Base-by-base conservation (phyloP, 345 rosid species). In the Zanthoxylum bungeanum region DNA sequence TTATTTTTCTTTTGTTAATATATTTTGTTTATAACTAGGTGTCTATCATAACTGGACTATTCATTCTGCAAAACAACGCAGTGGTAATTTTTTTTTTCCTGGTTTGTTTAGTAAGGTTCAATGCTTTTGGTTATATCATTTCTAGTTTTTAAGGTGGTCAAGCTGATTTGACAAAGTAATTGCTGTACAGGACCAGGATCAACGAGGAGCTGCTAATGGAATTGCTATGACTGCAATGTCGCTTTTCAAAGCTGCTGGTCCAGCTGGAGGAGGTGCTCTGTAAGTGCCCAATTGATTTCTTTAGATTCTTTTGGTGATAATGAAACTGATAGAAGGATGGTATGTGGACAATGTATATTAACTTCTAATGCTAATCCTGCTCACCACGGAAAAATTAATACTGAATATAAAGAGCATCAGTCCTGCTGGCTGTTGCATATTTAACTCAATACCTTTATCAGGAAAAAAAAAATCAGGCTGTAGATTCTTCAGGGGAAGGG, bases 131-230 rank as follows among this genome's bases (percentile, higher is more conserved):
- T 6, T 36, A 5, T 30, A 16, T 27, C 6, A 27, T 50, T 52
- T 52, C 37, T 24, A 2, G 9, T 24, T 57, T 27, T 63, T 61
- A 34, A 11, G 33, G 25, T 34, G 37, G 34, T 64, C 10, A 10
- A 44, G 60, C 40, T 69, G 36, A 64, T 58, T 58, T 51, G 10
- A 31, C 33, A 37, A 22, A 30, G n/a, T 49, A n/a, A 24, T 60
- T 30, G 31, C 61, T 69, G 44, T 9, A 66, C 79, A 86, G 90
- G 88, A 82, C 19, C 88, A 84, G 69, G 64, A 69, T 78, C 88
- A 86, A 71, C 82, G 88, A 77, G 88, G 88, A 62, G 83, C 86
- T 33, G 90, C 88, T 25, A 84, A 82, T 50, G 90, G 90, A 49
- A 51, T 86, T 6, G 71, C 90, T 30, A 82, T 84, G 86, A 84